Evolutionary conservation across 257 asterid species (phyloP).

Genomic region (Linderniella brevidens): DNA sequence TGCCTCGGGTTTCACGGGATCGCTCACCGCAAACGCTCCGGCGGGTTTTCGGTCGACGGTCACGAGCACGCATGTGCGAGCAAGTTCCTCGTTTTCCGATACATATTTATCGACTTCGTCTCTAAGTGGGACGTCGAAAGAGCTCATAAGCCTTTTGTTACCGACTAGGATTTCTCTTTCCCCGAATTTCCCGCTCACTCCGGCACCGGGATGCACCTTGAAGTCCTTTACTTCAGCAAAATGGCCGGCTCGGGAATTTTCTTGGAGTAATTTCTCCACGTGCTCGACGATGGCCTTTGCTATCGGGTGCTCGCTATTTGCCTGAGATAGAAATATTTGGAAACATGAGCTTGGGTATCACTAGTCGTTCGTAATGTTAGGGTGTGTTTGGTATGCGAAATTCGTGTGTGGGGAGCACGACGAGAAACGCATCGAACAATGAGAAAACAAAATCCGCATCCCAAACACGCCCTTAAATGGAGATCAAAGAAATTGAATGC

Average conservation of each 20-base stretch:
- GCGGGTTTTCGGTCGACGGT: conserved; percentile 56
- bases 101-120: conserved; percentile 47
- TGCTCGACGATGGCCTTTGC: conserved; percentile 87
- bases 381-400: no score
- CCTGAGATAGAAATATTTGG: conserved; percentile 19
- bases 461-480: no score
- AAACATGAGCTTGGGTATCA: no score
- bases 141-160: conserved; percentile 69
- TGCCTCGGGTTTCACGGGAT: conserved; percentile 89
- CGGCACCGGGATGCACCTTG: conserved; percentile 85
- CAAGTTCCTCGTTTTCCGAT: conserved; percentile 58
- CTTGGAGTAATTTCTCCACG: conserved; percentile 43
- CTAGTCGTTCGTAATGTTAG: no score
- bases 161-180: conserved; percentile 59
- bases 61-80: conserved; percentile 83
- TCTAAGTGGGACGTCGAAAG: conserved; percentile 34
- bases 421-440: no score
- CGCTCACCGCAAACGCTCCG: conserved; percentile 87
- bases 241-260: conserved; percentile 24
- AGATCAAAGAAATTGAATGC: neutral
- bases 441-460: no score
- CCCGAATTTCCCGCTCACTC: conserved; percentile 71
- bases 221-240: conserved; percentile 57
- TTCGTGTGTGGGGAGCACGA: no score
- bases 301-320: conserved; percentile 91